phyloP scores from a whole-genome alignment of 2,329 filamentous ascomycete genomes.

The Aspergillus sp. region DNA sequence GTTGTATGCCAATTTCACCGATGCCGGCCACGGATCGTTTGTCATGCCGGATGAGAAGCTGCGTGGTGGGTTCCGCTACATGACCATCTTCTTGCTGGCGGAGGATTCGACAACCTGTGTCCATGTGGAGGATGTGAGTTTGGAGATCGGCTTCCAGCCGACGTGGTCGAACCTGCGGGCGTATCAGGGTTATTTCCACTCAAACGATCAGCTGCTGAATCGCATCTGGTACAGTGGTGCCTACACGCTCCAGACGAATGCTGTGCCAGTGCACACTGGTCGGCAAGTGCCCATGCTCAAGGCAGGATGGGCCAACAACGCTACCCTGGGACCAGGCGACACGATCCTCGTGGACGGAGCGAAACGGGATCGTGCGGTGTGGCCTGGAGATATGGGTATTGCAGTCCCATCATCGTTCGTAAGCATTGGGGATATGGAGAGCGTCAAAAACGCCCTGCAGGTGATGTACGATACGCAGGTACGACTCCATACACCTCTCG shows the following conservation, averaged over 20 bases:
- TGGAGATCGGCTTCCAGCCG: constrained; percentile 51
- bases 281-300: constrained; percentile 31
- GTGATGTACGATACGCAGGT: constrained; percentile 48
- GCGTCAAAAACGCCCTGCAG: constrained; percentile 48
- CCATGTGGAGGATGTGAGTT: constrained; percentile 35
- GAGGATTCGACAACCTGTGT: constrained; percentile 33
- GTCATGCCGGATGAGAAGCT: constrained; percentile 39
- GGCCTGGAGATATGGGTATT: constrained; percentile 53
- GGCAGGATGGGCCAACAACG: constrained; percentile 42
- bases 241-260: constrained; percentile 52
- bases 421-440: constrained; percentile 46
- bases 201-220: constrained; percentile 53
- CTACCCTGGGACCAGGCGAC: constrained; percentile 38
- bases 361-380: constrained; percentile 44
- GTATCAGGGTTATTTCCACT: constrained; percentile 56
- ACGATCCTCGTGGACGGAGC: constrained; percentile 46
- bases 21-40: constrained; percentile 33
- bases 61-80: constrained; percentile 47
- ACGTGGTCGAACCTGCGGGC: constrained; percentile 53
- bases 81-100: constrained; percentile 41
- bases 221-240: constrained; percentile 58
- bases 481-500: background rate
- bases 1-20: constrained; percentile 36
- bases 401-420: constrained; percentile 47
- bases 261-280: constrained; percentile 38